Evolutionary conservation across 805 yeast genomes (phyloP).

Genomic region (Wickerhamomyces bovis): DNA sequence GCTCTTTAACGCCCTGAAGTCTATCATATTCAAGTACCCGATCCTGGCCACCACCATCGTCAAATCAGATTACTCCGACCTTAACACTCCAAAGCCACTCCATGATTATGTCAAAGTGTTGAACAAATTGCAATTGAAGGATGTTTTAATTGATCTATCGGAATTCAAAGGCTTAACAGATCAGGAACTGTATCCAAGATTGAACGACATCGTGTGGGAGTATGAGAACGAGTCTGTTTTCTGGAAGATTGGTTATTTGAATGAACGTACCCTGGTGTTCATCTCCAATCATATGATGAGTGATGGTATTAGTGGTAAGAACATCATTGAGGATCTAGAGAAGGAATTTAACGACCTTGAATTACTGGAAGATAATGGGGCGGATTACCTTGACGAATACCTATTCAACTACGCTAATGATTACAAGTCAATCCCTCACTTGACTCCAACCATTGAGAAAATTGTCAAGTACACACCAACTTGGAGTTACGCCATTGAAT

Average conservation of each 20-base stretch:
- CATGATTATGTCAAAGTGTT: slow-evolving; percentile 18
- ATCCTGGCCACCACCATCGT: slow-evolving; percentile 12
- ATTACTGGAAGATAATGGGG: not conserved
- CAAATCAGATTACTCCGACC: slow-evolving; percentile 15
- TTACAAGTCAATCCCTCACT: slow-evolving; percentile 1
- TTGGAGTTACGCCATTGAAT: slow-evolving; percentile 6
- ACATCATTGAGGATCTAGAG: slow-evolving; percentile 11
- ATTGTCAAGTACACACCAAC: slow-evolving; percentile 13
- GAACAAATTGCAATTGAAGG: slow-evolving; percentile 10
- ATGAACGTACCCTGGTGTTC: slow-evolving; percentile 12
- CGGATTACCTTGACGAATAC: not conserved
- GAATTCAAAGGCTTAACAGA: slow-evolving; percentile 1
- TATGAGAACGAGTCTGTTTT: slow-evolving; percentile 12
- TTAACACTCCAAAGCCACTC: slow-evolving; percentile 7
- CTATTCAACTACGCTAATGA: slow-evolving; percentile 12
- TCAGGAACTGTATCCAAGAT: slow-evolving; percentile 3
- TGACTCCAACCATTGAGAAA: slow-evolving; percentile 16
- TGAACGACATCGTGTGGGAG: slow-evolving; percentile 12
- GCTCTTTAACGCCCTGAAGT: slow-evolving; percentile 7
- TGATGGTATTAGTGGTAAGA: slow-evolving; percentile 16
- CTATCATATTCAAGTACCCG: slow-evolving; percentile 14
- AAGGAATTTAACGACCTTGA: slow-evolving; percentile 2
- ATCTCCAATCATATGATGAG: slow-evolving; percentile 19
- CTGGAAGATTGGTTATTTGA: slow-evolving; percentile 16
- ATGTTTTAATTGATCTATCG: slow-evolving; percentile 8